Evolutionary conservation across 306 rosid genomes (phyloP).

Genomic region (cucumber (Cucumis sativus)): Cucumber_9930_V3 NC_026656.2:1029501-1030000

Average conservation of each 20-base stretch:
- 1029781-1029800: slow-evolving; percentile 57
- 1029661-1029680: slow-evolving; percentile 80
- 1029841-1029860: slow-evolving; percentile 19
- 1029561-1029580: slow-evolving; percentile 85
- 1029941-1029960: not conserved
- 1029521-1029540: slow-evolving; percentile 82
- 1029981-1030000: slow-evolving; percentile 17
- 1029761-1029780: slow-evolving; percentile 83
- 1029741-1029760: slow-evolving; percentile 41
- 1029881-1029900: slow-evolving; percentile 29
- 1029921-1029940: slow-evolving; percentile 13
- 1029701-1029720: slow-evolving; percentile 62
- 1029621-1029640: slow-evolving; percentile 98
- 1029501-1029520: slow-evolving; percentile 90
- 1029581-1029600: slow-evolving; percentile 70
- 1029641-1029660: slow-evolving; percentile 92
- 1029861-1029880: slow-evolving; percentile 16
- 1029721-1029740: slow-evolving; percentile 72
- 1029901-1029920: slow-evolving; percentile 32
- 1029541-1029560: slow-evolving; percentile 97
- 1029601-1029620: slow-evolving; percentile 75
- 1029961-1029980: not conserved
- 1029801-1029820: slow-evolving; percentile 39
- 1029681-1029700: slow-evolving; percentile 94
- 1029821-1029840: slow-evolving; percentile 17